A percentile compares a stretch with the other conserved stretches of the same genome.
These are phyloP conservation scores for Aaosphaeria arxii DNA, from an alignment of 2,329 filamentous ascomycete species.

Conservation along the genomic window DNA sequence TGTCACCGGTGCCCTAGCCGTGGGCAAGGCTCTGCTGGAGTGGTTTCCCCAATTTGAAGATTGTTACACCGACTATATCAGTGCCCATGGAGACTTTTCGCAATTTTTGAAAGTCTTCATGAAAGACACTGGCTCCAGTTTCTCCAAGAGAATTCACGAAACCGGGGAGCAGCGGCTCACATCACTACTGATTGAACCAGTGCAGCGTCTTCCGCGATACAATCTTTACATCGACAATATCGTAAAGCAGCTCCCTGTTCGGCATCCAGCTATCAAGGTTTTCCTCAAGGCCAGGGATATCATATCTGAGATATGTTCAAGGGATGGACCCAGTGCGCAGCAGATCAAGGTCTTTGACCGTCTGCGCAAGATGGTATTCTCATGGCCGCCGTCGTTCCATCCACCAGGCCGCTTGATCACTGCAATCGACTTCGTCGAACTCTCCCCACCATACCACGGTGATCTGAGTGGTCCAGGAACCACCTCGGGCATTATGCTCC, in stretches of 20 bases:
- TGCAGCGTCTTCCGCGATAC: slow-evolving; percentile 90
- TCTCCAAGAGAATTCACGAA: slow-evolving; percentile 74
- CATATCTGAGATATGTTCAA: slow-evolving; percentile 92
- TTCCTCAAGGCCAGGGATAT: slow-evolving; percentile 90
- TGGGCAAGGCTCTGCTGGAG: slow-evolving; percentile 78
- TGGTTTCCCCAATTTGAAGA: slow-evolving; percentile 93
- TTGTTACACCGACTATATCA: slow-evolving; percentile 91
- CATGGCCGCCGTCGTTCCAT: slow-evolving; percentile 70
- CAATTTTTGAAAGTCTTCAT: slow-evolving; percentile 76
- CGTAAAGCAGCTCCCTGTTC: slow-evolving; percentile 76
- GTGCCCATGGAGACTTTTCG: slow-evolving; percentile 82
- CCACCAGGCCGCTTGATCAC: slow-evolving; percentile 76
- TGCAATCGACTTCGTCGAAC: slow-evolving; percentile 75
- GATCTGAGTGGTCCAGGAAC: slow-evolving; percentile 46
- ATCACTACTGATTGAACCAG: slow-evolving; percentile 91
- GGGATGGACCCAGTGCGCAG: slow-evolving; percentile 69
- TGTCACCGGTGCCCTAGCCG: slow-evolving; percentile 71
- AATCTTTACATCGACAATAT: slow-evolving; percentile 97
- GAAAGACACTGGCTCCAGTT: slow-evolving; percentile 73
- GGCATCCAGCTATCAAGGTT: slow-evolving; percentile 77
- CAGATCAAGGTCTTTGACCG: slow-evolving; percentile 72
- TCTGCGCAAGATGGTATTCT: slow-evolving; percentile 71
- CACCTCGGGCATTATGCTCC: slow-evolving; percentile 65
- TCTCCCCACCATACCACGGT: slow-evolving; percentile 67
- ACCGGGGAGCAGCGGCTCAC: slow-evolving; percentile 87